Conservation (phyloP, 139 green algal species). For the Closterium sp. region DNA sequence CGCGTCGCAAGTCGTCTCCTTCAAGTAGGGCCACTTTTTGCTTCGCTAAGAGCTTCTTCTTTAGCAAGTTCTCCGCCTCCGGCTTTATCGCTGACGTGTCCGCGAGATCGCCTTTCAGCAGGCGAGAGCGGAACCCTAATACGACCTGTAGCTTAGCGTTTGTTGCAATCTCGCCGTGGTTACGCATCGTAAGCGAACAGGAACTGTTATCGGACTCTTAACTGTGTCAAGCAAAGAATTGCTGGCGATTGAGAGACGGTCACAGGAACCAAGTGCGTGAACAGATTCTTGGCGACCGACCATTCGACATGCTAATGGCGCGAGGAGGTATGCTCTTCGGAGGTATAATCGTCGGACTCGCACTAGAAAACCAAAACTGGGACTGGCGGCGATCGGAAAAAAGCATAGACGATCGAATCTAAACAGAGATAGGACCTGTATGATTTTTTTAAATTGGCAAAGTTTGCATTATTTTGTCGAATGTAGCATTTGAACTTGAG, state of each 20-base stretch:
- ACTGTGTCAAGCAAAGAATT: neutral
- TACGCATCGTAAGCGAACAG: neutral
- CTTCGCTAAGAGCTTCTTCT: neutral
- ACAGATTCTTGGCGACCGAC: neutral
- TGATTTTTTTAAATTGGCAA: too few relatives aligned
- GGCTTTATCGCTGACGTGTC: neutral
- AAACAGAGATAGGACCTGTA: neutral
- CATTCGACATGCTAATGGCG: neutral
- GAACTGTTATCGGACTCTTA: neutral
- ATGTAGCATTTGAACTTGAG: too few relatives aligned
- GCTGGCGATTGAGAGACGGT: neutral
- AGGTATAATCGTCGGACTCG: neutral
- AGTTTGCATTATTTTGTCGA: too few relatives aligned
- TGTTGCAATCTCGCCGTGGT: neutral
- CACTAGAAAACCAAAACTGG: neutral
- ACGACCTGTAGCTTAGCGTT: neutral
- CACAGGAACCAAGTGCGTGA: neutral
- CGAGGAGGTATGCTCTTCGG: too few relatives aligned
- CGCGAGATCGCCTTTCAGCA: neutral
- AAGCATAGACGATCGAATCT: neutral
- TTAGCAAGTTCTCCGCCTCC: neutral
- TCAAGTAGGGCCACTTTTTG: neutral
- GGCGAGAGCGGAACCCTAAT: neutral
- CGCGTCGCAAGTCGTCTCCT: neutral
- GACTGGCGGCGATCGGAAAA: neutral